Evolutionary conservation across 805 yeast genomes (phyloP).

Genomic region (Myxozyma sirexii): DNA sequence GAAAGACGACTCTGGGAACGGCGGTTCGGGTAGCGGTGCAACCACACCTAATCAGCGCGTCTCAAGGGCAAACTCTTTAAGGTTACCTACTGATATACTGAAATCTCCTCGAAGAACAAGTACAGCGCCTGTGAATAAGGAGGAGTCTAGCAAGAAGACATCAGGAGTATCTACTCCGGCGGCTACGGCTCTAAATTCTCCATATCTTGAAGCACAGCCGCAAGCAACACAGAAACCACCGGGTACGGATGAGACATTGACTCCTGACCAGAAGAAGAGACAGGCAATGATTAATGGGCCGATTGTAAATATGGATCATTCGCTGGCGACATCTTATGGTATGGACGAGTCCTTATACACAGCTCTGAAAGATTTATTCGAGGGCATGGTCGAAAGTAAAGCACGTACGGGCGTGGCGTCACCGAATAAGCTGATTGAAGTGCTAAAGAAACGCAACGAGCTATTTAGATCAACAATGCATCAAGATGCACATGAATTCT

Average conservation of each 20-base stretch:
- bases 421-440: slow-evolving; percentile 72
- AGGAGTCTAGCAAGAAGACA: not conserved
- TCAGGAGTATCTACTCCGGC: not conserved
- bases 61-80: slow-evolving; percentile 1
- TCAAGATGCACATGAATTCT: slow-evolving; percentile 97
- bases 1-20: not conserved
- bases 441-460: slow-evolving; percentile 78
- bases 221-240: not conserved
- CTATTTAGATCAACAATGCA: slow-evolving; percentile 91
- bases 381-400: slow-evolving; percentile 72
- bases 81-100: slow-evolving; percentile 24
- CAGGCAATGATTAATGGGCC: slow-evolving; percentile 23
- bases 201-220: not conserved
- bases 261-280: slow-evolving; percentile 32
- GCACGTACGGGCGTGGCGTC: slow-evolving; percentile 80
- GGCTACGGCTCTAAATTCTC: not conserved
- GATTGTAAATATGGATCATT: slow-evolving; percentile 75
- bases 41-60: not conserved
- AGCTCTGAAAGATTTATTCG: slow-evolving; percentile 82
- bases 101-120: slow-evolving; percentile 12
- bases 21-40: not conserved
- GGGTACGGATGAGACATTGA: slow-evolving; percentile 21
- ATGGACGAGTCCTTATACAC: slow-evolving; percentile 57
- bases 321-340: slow-evolving; percentile 55
- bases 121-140: not conserved